Evolutionary conservation across 176 grass and related monocot genomes (phyloP).

Genomic region (Bolboschoenus planiculmis): DNA sequence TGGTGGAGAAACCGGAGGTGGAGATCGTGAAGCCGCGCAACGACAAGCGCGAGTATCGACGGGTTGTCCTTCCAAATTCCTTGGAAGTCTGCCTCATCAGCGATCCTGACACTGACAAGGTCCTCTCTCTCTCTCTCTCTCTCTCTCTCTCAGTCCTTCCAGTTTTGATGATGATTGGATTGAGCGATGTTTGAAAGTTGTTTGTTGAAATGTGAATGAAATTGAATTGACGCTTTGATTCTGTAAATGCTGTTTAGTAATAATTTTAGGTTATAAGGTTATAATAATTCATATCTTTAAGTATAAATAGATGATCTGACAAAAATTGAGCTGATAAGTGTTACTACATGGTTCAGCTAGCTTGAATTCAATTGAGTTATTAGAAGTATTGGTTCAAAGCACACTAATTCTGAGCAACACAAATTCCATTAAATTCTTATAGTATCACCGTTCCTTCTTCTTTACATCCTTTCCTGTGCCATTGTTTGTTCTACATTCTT

Average conservation of each 20-base stretch:
- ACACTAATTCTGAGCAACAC: background rate
- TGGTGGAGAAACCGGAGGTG: slow-evolving; percentile 19
- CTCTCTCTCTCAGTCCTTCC: background rate
- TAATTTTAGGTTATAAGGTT: no score
- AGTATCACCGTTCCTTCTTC: no score
- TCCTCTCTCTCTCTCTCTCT: slow-evolving; percentile 5
- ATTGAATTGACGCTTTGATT: no score
- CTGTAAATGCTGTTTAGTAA: no score
- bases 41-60: slow-evolving; percentile 78
- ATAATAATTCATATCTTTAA: no score
- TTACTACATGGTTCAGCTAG: background rate
- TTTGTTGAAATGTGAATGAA: no score
- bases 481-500: background rate
- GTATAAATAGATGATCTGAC: background rate
- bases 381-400: background rate
- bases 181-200: no score
- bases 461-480: no score
- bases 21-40: slow-evolving; percentile 74
- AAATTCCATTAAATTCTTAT: no score
- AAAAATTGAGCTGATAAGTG: background rate
- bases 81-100: slow-evolving; percentile 83
- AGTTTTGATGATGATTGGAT: no score
- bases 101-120: slow-evolving; percentile 96
- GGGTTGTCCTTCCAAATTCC: slow-evolving; percentile 73
- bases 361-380: background rate